Evolutionary conservation across 1,284 basidiomycete genomes (phyloP), one percentile per base, ranked within the genome.

Genomic region (Cystobasidium pallidum): DNA sequence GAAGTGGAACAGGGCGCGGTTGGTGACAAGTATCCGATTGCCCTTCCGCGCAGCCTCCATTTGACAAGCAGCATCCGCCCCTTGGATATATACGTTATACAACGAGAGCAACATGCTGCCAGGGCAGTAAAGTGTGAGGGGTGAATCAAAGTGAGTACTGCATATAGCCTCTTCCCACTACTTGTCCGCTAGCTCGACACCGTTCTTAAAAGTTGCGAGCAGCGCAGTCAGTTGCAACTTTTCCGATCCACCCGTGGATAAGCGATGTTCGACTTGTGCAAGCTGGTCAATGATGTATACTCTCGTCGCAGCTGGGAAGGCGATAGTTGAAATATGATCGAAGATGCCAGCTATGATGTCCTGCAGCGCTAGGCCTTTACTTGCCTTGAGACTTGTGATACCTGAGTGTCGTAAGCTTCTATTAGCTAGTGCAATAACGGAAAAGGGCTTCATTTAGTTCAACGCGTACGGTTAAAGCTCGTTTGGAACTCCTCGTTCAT

Each of bases 401-500:
- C 91, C 94, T 57, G 54, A 39, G 13, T 13, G 36, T 39, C 36
- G n/a, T n/a, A n/a, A n/a, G n/a, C n/a, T n/a, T n/a, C n/a, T n/a
- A n/a, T n/a, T n/a, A n/a, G n/a, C n/a, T n/a, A n/a, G n/a, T n/a
- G n/a, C n/a, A n/a, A n/a, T n/a, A n/a, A n/a, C n/a, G n/a, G n/a
- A n/a, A 41, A 41, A 41, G 15, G 39, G 39, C 39, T 41, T 41
- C 15, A 15, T 7, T 15, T 8, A 15, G 39, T 28, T 28, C 6
- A 30, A 55, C 43, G 82, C 88, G 75, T 76, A 96, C 94, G 88
- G 76, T 89, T 87, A 80, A 93, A 94, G 15, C 91, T 88, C 0
- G 91, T 95, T 0, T 92, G 94, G 78, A 99, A 99, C 78, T 98
- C 95, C 77, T 97, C 93, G 8, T 89, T 86, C 81, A 99, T 88